phyloP scores from a whole-genome alignment of 805 yeast species.

The Schwanniomyces sp. region DNA sequence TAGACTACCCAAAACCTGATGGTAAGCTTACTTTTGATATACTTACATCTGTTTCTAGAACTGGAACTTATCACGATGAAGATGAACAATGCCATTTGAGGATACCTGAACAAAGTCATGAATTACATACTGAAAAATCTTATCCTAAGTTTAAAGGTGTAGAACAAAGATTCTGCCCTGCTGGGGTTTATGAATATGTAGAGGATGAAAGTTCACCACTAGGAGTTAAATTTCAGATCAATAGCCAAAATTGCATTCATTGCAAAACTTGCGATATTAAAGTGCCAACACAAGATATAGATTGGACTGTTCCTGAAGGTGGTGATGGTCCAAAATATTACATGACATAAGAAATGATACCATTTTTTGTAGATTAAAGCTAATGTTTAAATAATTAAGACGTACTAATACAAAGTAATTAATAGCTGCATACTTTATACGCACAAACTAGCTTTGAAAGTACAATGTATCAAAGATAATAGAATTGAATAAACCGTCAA shows the following conservation, averaged over 20 bases:
- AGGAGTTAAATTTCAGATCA: constrained; percentile 87
- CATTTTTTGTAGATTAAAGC: background rate
- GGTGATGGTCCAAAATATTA: constrained; percentile 98
- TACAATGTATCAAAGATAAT: background rate
- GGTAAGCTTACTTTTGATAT: constrained; percentile 90
- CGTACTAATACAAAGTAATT: background rate
- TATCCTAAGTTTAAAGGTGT: constrained; percentile 83
- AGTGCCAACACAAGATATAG: constrained; percentile 90
- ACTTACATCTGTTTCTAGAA: constrained; percentile 90
- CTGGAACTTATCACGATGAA: constrained; percentile 95
- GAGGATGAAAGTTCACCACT: constrained; percentile 56
- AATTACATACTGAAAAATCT: constrained; percentile 63
- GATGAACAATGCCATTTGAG: constrained; percentile 89
- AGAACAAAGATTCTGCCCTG: constrained; percentile 94
- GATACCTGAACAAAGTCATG: constrained; percentile 56
- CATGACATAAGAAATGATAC: constrained; percentile 50
- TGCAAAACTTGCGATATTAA: constrained; percentile 98
- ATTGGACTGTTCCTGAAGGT: constrained; percentile 98
- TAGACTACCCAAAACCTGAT: constrained; percentile 94
- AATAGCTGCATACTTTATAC: background rate
- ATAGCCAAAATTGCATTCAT: constrained; percentile 96
- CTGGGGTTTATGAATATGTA: constrained; percentile 95
- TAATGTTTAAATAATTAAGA: background rate
- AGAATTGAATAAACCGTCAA: background rate
- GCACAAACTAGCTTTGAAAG: background rate